Conservation (phyloP, 805 yeast species). For the Wickerhamomyces strasburgensis region DNA sequence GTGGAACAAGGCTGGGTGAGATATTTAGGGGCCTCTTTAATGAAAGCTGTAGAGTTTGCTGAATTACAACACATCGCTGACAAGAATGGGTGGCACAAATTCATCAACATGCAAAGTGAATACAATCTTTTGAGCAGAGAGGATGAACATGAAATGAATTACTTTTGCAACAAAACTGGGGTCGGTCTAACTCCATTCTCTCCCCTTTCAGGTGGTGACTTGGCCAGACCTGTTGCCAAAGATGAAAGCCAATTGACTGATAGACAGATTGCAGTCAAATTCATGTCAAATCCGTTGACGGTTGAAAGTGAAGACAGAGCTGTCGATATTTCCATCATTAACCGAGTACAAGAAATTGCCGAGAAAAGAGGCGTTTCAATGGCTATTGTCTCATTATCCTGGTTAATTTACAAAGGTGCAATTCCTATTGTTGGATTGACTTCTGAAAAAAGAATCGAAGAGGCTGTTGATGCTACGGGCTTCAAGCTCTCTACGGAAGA, state of each 20-base stretch:
- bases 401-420: constrained; percentile 47
- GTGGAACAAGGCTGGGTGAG: constrained; percentile 42
- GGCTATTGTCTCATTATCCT: constrained; percentile 50
- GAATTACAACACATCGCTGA: constrained; percentile 54
- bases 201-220: constrained; percentile 51
- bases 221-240: constrained; percentile 41
- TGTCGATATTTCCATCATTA: constrained; percentile 30
- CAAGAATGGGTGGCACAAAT: constrained; percentile 50
- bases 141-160: constrained; percentile 59
- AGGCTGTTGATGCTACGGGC: constrained; percentile 39
- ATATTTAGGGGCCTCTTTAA: constrained; percentile 61
- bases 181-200: constrained; percentile 61
- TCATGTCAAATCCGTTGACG: constrained; percentile 15
- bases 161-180: constrained; percentile 46
- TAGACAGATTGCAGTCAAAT: constrained; percentile 15
- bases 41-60: constrained; percentile 52
- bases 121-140: constrained; percentile 55
- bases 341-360: constrained; percentile 53
- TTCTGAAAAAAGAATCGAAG: constrained; percentile 47
- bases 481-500: constrained; percentile 30
- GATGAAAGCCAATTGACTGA: constrained; percentile 10
- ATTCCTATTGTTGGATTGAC: constrained; percentile 53
- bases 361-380: constrained; percentile 41
- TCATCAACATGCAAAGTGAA: constrained; percentile 54
- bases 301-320: constrained; percentile 10